phyloP scores from a whole-genome alignment of 345 rosid genomes.

The Eucalyptus urophylla region DNA sequence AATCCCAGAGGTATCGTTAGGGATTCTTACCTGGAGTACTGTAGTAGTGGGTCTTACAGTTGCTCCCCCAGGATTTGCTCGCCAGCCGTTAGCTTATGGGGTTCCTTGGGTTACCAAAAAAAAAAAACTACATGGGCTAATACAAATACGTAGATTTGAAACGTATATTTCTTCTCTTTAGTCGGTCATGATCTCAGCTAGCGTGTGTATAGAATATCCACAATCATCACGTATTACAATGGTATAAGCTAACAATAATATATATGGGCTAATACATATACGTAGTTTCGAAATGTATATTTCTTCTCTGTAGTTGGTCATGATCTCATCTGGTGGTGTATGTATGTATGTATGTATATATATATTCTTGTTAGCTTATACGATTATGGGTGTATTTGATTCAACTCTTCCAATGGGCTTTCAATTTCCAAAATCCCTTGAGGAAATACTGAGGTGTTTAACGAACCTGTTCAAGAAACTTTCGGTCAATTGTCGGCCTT shows the following conservation, averaged over 20 bases:
- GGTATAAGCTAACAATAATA: too few relatives aligned
- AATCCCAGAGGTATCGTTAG: too few relatives aligned
- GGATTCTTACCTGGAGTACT: too few relatives aligned
- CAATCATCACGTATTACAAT: too few relatives aligned
- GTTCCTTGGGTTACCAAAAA: too few relatives aligned
- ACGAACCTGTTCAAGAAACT: rapidly evolving
- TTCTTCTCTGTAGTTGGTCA: background rate
- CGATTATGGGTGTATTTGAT: background rate
- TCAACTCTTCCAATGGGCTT: too few relatives aligned
- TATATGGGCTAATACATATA: background rate
- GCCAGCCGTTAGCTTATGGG: too few relatives aligned
- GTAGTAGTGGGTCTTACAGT: too few relatives aligned
- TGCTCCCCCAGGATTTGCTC: too few relatives aligned
- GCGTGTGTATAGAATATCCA: too few relatives aligned
- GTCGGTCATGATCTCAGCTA: background rate
- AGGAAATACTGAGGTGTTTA: rapidly evolving
- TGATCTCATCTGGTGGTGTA: background rate
- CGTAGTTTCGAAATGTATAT: background rate
- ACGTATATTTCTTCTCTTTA: background rate
- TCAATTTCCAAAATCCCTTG: rapidly evolving
- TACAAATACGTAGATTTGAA: background rate
- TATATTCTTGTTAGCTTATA: background rate
- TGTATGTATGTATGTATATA: background rate
- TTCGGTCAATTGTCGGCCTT: rapidly evolving
- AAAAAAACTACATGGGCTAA: too few relatives aligned